Evolutionary conservation across 768 basidiomycete species (phyloP), one percentile per base, ranked within the genome.

Genomic region (Leccinum arenicola): DNA sequence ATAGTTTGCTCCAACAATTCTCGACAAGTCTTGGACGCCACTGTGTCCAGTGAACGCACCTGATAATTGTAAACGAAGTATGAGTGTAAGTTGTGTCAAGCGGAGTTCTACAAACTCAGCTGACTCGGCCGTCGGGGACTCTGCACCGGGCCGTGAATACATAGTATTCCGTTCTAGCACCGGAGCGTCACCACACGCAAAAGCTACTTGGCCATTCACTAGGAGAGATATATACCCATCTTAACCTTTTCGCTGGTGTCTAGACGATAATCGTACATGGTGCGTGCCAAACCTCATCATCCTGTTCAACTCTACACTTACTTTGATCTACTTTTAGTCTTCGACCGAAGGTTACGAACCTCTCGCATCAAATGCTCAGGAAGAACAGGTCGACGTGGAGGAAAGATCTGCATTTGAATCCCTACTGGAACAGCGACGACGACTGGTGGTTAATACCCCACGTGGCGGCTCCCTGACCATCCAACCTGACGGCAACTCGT

Each of bases 1-100:
- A 87, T 89, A 61, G 64, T 89, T 89, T 29, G 86, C 88, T 6
- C 88, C 87, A 17, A 74, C 73, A 85, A 88, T 87, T 51, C 25
- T 56, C n/a, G 49, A 33, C 33, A 33, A 6, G 33, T 33, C 33
- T 33, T 45, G 3, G 19, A 36, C 5, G 17, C n/a, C 12, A 48
- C 31, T 33, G 31, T 33, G 31, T 33, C 31, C 31, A 33, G 33
- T 35, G 33, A 33, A 33, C 31, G 31, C 31, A 33, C 31, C 31
- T 29, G 5, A 25, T 25, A 5, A 29, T 9, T 29, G 29, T 29
- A 10, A 29, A 29, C 9, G 29, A 29, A 29, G 29, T 27, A 29
- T 29, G 29, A 29, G 29, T 29, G 27, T 27, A 31, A 31, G 29
- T 31, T 31, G 9, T 31, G 29, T 9, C 29, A 15, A 15, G 49